Evolutionary conservation across 2,329 filamentous ascomycete genomes (phyloP), one percentile per base, ranked within the genome.

Genomic region (Biscogniauxia sp.): DNA sequence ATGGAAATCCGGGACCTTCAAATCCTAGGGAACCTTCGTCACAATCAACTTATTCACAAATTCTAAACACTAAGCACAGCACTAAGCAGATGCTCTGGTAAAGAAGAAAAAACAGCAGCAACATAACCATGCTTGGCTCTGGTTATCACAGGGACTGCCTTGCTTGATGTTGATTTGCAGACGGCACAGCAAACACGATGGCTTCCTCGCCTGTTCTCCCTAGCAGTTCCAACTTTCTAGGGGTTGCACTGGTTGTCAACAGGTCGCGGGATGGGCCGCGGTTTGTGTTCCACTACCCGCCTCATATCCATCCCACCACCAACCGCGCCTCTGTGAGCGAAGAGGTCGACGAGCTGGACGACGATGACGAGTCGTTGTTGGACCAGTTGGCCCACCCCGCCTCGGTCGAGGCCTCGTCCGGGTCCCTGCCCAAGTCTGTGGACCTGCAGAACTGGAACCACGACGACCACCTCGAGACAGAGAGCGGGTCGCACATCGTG

Each of bases 271-370:
- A 91, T 68, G 92, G 92, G 17, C 90, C 92, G 26, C 86, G 88
- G 65, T 89, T 95, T 69, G 89, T 95, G 69, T 96, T 93, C 75
- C 91, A 96, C 75, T 95, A 95, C 71, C 92, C 92, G n/a, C 83
- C 88, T n/a, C 74, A 78, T 53, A 80, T 85, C 51, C 72, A 71
- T 8, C 73, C 68, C 76, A 79, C 70, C 75, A 80, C 65, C 75
- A 78, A 58, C 32, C 73, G 37, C 20, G 62, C 68, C 54, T 20
- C 59, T 49, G 51, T 55, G 37, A 69, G 73, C 20, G 65, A 70
- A 54, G 64, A 72, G 20, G 68, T 75, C 56, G 70, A 70, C 20
- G 73, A 74, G 54, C 68, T 73, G 17, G 71, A 73, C 20, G 80
- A 84, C 54, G 77, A 83, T 23, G 84, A 86, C 56, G 84, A 86